Evolutionary conservation across 306 rosid species (phyloP).

Genomic region (Citrullus mucosospermus): DNA sequence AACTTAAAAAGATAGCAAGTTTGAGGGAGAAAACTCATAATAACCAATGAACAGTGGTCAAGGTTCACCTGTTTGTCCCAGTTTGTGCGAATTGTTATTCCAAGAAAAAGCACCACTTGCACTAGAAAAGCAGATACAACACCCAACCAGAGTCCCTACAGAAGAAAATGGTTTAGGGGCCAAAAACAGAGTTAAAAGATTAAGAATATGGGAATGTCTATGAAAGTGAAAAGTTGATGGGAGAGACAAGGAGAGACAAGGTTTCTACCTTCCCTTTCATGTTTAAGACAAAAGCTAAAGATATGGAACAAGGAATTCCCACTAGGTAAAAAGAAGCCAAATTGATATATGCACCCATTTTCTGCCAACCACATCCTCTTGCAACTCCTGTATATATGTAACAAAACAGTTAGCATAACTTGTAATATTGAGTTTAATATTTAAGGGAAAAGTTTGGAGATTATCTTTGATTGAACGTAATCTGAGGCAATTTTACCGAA

Average conservation of each 20-base stretch:
- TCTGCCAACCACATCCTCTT: conserved; percentile 21
- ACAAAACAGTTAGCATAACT: background rate
- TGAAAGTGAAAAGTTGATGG: background rate
- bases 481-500: no score
- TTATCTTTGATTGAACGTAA: no score
- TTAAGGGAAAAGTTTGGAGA: no score
- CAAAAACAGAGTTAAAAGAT: no score
- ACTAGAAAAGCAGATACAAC: conserved; percentile 17
- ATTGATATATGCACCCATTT: conserved; percentile 16
- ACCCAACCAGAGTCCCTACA: conserved; percentile 33
- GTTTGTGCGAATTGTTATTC: conserved; percentile 16
- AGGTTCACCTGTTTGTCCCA: conserved; percentile 35
- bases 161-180: background rate
- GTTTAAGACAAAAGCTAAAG: conserved; percentile 7
- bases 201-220: background rate
- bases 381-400: conserved; percentile 9
- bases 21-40: background rate
- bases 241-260: no score
- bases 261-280: conserved; percentile 4
- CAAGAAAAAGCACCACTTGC: conserved; percentile 21
- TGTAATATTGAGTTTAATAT: no score
- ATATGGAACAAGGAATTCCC: conserved; percentile 9
- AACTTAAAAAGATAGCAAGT: background rate
- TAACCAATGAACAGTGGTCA: background rate
- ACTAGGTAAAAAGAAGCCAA: conserved; percentile 9